phyloP scores from a whole-genome alignment of 805 yeast species.

The Candida alai region DNA sequence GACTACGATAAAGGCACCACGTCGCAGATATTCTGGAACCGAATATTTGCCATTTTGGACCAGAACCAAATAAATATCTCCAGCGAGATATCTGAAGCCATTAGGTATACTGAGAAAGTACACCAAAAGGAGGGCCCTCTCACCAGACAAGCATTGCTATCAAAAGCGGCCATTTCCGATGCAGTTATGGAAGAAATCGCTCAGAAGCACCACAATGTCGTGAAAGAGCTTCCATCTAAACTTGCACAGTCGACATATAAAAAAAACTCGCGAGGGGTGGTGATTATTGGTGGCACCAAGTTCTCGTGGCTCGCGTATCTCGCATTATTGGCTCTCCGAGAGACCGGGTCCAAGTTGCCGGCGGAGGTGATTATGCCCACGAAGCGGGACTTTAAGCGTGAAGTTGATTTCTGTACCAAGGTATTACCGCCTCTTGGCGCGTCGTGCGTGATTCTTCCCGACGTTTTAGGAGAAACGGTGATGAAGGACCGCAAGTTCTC shows the following conservation, averaged over 20 bases:
- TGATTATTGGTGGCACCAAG: conserved; percentile 32
- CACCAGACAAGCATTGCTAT: conserved; percentile 22
- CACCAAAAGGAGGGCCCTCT: conserved; percentile 16
- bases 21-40: conserved; percentile 26
- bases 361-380: conserved; percentile 37
- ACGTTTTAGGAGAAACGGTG: conserved; percentile 51
- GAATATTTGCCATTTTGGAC: conserved; percentile 21
- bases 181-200: conserved; percentile 20
- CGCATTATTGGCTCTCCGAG: conserved; percentile 29
- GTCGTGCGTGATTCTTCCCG: conserved; percentile 54
- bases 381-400: conserved; percentile 27
- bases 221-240: conserved; percentile 20
- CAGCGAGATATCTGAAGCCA: conserved; percentile 15
- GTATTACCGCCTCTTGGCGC: conserved; percentile 62
- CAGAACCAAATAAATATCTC: conserved; percentile 14
- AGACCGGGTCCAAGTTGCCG: conserved; percentile 35
- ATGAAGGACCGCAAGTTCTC: conserved; percentile 39
- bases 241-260: conserved; percentile 18
- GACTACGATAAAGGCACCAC: conserved; percentile 1
- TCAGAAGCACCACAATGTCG: conserved; percentile 18
- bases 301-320: conserved; percentile 36
- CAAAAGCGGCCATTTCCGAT: conserved; percentile 23
- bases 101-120: conserved; percentile 18
- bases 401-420: conserved; percentile 46
- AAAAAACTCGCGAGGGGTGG: conserved; percentile 26